phyloP scores from a whole-genome alignment of 2,329 filamentous ascomycete species.

The Teratosphaeria pseudoeucalypti region DNA sequence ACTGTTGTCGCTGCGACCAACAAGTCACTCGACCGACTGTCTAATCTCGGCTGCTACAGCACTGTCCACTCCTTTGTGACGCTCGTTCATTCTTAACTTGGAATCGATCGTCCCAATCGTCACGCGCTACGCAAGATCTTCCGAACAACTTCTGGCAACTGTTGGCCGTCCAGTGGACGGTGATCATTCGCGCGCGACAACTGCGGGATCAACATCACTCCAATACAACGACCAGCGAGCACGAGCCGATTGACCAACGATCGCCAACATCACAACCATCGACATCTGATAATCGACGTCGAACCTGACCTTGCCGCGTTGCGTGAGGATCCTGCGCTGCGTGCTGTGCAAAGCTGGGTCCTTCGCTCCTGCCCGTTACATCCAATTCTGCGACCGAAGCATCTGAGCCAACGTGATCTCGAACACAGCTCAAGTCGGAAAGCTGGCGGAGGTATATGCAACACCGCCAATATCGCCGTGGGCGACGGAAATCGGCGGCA shows the following conservation, averaged over 20 bases:
- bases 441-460: slow-evolving; percentile 23
- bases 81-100: slow-evolving; percentile 2
- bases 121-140: background rate
- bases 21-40: background rate
- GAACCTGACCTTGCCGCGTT: background rate
- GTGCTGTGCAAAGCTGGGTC: background rate
- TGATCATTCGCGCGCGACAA: background rate
- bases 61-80: slow-evolving; percentile 5
- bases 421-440: background rate
- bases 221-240: background rate
- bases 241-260: background rate
- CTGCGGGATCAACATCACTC: background rate
- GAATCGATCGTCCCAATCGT: slow-evolving; percentile 5
- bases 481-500: slow-evolving; percentile 16
- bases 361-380: background rate
- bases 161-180: background rate
- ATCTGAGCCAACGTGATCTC: background rate
- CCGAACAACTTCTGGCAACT: background rate
- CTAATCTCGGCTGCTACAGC: background rate
- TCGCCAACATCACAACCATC: background rate
- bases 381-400: background rate
- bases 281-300: background rate
- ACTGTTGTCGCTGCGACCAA: slow-evolving; percentile 2
- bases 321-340: background rate
- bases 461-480: slow-evolving; percentile 22